Evolutionary conservation across 441 rosid species (phyloP).

Genomic region (Brassica hybrid): DNA sequence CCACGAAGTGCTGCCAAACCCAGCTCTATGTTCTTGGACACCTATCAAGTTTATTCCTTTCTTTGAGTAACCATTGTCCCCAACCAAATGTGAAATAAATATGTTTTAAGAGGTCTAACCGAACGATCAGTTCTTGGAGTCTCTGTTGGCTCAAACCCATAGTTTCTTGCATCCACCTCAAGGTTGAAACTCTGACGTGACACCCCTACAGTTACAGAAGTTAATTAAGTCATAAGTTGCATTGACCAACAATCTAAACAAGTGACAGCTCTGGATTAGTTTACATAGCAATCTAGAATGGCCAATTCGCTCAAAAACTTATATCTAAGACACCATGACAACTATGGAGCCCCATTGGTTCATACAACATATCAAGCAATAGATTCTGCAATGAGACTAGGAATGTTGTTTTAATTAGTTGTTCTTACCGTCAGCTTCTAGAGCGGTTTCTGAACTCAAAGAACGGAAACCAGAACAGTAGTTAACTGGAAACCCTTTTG

Average conservation of each 20-base stretch:
- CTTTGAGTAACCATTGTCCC: neutral
- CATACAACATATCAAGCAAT: slow-evolving; percentile 1
- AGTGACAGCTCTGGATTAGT: too few relatives aligned
- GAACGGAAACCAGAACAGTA: slow-evolving; percentile 94
- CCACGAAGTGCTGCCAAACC: slow-evolving; percentile 87
- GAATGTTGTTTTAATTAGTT: neutral
- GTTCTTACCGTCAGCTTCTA: slow-evolving; percentile 76
- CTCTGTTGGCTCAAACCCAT: slow-evolving; percentile 87
- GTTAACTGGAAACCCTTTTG: slow-evolving; percentile 92
- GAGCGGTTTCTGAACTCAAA: slow-evolving; percentile 58
- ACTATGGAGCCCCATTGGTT: too few relatives aligned
- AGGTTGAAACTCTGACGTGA: slow-evolving; percentile 80
- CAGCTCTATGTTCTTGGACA: slow-evolving; percentile 86
- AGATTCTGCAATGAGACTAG: neutral
- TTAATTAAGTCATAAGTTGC: slow-evolving; percentile 16
- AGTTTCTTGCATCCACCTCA: slow-evolving; percentile 83
- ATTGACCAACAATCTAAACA: neutral
- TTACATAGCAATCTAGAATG: too few relatives aligned
- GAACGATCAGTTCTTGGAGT: slow-evolving; percentile 96
- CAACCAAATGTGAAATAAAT: neutral
- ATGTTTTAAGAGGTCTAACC: slow-evolving; percentile 47
- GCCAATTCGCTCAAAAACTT: too few relatives aligned
- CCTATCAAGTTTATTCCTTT: slow-evolving; percentile 41
- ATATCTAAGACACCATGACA: too few relatives aligned
- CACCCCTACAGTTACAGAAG: slow-evolving; percentile 56